Base-by-base conservation (phyloP, 176 grass and related monocot genomes). In the Oropetium thomaeum region DNA sequence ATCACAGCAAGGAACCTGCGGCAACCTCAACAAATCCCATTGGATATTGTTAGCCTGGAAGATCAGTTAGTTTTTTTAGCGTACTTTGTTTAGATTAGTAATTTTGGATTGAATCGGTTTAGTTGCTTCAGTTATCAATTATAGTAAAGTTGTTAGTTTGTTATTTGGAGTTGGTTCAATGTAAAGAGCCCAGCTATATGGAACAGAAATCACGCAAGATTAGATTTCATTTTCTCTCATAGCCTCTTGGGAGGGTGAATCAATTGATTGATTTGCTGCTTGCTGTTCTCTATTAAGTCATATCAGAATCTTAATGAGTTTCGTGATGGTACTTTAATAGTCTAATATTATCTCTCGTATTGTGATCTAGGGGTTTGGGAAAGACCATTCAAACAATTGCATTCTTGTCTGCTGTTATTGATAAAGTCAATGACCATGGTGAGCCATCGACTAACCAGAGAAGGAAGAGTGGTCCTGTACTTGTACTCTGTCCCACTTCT, bases 371-470 rank as follows among this genome's bases (percentile, higher is more conserved):
- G 94, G 94, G 94, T 32, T 77, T 97, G 77, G 94, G 94, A 54
- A 97, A 97, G 82, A 97, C 94, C 42, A 97, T 97, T 73, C 94
- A 97, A 77, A 91, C 91, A 61, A 97, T 93, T 79, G 94, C 94
- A 74, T 93, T 93, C 72, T 71, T 97, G 13, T 87, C 94, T 34
- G 82, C 88, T 81, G 75, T 97, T 31, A 81, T 89, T 77, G 83
- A 83, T 67, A 91, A 87, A 81, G 81, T 87, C 53, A 78, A 73
- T 83, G 83, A 85, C 41, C 69, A 62, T 67, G 78, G 57, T 63
- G 81, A 79, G 45, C 65, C 74, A 80, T 60, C 34, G 44, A 59
- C 23, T 30, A 82, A 79, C 10, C 69, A 83, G 53, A 44, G 30
- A 51, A 77, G 58, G 52, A 87, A 71, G 54, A 87, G 31, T 49